Evolutionary conservation across 352 stramenopile genomes (phyloP).

Genomic region (Phytopythium aichiense): DNA sequence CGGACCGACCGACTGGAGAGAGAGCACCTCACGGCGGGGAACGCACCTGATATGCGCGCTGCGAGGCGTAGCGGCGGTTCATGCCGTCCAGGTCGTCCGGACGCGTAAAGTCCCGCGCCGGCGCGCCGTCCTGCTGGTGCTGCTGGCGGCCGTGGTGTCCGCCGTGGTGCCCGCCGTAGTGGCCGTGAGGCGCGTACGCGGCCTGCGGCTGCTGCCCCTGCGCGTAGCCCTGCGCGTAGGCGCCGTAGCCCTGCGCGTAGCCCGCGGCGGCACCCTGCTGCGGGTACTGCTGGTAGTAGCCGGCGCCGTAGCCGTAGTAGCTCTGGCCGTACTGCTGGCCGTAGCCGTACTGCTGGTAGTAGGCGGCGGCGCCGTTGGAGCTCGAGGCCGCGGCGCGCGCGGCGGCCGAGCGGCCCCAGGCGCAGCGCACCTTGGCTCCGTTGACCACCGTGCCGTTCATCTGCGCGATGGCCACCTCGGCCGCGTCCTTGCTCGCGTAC

Average conservation of each 20-base stretch:
- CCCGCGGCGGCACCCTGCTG: conserved; percentile 26
- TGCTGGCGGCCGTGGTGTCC: conserved; percentile 23
- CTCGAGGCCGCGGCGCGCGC: conserved; percentile 27
- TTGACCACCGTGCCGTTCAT: conserved; percentile 85
- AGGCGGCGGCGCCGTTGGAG: conserved; percentile 26
- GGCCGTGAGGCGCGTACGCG: conserved; percentile 34
- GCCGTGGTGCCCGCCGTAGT: conserved; percentile 23
- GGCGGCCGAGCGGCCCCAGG: conserved; percentile 82
- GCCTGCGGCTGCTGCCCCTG: conserved; percentile 28
- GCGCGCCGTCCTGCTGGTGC: conserved; percentile 16
- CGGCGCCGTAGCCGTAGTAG: conserved; percentile 59
- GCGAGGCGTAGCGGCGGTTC: conserved; percentile 75
- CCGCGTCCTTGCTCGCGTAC: conserved; percentile 76
- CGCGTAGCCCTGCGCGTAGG: conserved; percentile 41
- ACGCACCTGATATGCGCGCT: conserved; percentile 78
- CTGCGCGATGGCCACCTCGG: conserved; percentile 83
- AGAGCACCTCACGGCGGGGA: neutral
- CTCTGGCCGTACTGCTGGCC: conserved; percentile 45
- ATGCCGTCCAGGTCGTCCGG: conserved; percentile 71
- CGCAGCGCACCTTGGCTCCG: conserved; percentile 81
- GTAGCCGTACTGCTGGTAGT: conserved; percentile 49
- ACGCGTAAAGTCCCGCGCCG: conserved; percentile 55
- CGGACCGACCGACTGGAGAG: neutral
- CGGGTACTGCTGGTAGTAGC: conserved; percentile 53
- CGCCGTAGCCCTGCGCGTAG: conserved; percentile 40